Percentiles rank a stretch among this genome's conserved stretches.
Conservation (phyloP, 1,284 basidiomycete genomes). For the Puccinia triticina region DNA sequence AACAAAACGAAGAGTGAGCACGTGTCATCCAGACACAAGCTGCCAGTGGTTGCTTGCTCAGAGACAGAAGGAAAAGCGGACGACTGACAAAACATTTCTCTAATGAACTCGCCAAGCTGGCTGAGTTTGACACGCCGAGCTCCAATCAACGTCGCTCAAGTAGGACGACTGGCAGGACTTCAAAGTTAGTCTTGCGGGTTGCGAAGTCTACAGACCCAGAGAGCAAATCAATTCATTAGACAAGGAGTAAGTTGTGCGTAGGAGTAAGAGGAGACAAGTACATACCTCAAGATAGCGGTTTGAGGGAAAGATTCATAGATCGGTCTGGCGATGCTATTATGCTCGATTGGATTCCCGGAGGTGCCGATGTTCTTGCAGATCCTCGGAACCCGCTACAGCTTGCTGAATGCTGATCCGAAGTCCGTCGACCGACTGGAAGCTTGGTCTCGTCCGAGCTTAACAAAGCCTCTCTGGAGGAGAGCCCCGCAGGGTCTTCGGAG, state of each 20-base stretch:
- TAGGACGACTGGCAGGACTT: conserved; percentile 90
- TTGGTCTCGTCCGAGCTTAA: conserved; percentile 98
- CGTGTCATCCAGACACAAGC: neutral
- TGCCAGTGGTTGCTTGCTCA: neutral
- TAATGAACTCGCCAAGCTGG: conserved; percentile 83
- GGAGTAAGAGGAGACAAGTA: conserved; percentile 45
- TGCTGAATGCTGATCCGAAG: conserved; percentile 91
- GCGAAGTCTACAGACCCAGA: conserved; percentile 72
- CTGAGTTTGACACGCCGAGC: conserved; percentile 90
- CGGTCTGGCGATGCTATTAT: conserved; percentile 84
- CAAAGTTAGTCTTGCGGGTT: conserved; percentile 89
- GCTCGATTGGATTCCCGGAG: conserved; percentile 83
- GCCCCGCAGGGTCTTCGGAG: too few species aligned
- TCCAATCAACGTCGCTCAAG: conserved; percentile 79
- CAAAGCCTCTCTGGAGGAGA: too few species aligned
- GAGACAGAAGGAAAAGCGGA: neutral
- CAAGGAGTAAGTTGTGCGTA: neutral
- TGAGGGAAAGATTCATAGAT: conserved; percentile 95
- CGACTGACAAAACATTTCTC: conserved; percentile 80
- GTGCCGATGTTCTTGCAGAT: conserved; percentile 87
- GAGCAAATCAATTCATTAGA: conserved; percentile 26
- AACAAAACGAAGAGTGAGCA: conserved; percentile 4
- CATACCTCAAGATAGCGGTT: conserved; percentile 84
- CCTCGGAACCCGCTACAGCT: conserved; percentile 87
- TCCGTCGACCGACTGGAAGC: conserved; percentile 73